phyloP scores from a whole-genome alignment of 768 basidiomycete species.

The Piloderma croceum region DNA sequence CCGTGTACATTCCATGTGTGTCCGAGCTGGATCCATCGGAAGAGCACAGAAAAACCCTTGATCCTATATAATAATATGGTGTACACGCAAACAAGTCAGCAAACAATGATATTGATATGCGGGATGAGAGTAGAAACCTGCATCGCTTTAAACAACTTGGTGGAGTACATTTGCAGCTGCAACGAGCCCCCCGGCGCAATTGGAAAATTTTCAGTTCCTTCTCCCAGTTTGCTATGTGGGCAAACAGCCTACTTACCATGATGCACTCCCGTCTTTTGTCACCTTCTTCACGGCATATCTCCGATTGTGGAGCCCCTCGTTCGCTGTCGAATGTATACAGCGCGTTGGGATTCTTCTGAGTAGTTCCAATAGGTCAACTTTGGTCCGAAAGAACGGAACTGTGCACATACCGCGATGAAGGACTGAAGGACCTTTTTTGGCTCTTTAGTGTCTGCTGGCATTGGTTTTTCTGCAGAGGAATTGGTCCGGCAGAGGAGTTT shows the following conservation, averaged over 20 bases:
- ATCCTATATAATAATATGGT: too few relatives aligned
- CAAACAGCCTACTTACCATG: constrained; percentile 32
- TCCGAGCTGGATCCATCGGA: constrained; percentile 59
- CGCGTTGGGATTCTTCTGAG: constrained; percentile 43
- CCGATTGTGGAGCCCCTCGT: constrained; percentile 48
- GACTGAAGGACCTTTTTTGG: constrained; percentile 30
- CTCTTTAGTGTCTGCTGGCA: constrained; percentile 13
- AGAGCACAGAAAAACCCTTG: constrained; percentile 65
- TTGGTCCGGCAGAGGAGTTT: too few relatives aligned
- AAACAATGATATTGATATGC: not conserved
- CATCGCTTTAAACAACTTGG: constrained; percentile 62
- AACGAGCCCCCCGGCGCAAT: constrained; percentile 6
- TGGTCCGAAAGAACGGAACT: too few relatives aligned
- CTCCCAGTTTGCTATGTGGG: not conserved
- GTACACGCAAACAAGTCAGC: not conserved
- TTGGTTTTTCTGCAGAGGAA: too few relatives aligned
- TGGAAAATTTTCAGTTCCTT: not conserved
- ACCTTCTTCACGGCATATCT: constrained; percentile 49
- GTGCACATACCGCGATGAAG: constrained; percentile 38
- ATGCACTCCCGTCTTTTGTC: constrained; percentile 47
- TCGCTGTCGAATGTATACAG: constrained; percentile 61
- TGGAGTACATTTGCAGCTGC: constrained; percentile 61
- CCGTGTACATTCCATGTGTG: constrained; percentile 67
- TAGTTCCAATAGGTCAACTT: too few relatives aligned
- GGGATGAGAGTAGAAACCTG: constrained; percentile 39